Evolutionary conservation across 768 basidiomycete genomes (phyloP).

Genomic region (Rhizopogon roseolus): DNA sequence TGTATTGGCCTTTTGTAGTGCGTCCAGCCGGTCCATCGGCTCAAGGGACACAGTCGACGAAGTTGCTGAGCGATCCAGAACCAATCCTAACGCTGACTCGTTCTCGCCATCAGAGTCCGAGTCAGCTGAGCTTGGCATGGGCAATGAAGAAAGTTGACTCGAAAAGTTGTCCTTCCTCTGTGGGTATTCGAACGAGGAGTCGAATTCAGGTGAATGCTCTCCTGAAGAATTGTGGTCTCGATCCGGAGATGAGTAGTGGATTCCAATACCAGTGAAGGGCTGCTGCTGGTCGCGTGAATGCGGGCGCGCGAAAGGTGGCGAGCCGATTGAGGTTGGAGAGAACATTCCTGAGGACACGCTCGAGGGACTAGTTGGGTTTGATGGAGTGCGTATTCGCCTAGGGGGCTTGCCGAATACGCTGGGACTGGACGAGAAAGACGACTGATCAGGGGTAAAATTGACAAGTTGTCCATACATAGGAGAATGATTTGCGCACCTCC

Average conservation of each 20-base stretch:
- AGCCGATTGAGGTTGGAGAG: slow-evolving; percentile 44
- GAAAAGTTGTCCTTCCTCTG: slow-evolving; percentile 35
- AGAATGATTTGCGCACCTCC: slow-evolving; percentile 45
- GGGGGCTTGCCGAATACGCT: slow-evolving; percentile 39
- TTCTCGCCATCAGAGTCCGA: slow-evolving; percentile 52
- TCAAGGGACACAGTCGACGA: slow-evolving; percentile 70
- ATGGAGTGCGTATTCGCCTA: slow-evolving; percentile 59
- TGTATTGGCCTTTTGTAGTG: slow-evolving; percentile 63
- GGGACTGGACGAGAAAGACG: slow-evolving; percentile 32
- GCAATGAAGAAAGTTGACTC: slow-evolving; percentile 46
- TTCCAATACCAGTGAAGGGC: slow-evolving; percentile 34
- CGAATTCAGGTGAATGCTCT: slow-evolving; percentile 31
- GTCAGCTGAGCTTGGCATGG: slow-evolving; percentile 47
- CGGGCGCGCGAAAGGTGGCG: slow-evolving; percentile 50
- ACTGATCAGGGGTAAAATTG: slow-evolving; percentile 20
- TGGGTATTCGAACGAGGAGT: slow-evolving; percentile 34
- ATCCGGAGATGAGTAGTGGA: slow-evolving; percentile 39
- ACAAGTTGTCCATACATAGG: not conserved
- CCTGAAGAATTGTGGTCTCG: slow-evolving; percentile 28
- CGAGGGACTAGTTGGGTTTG: slow-evolving; percentile 53
- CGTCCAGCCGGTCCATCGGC: slow-evolving; percentile 67
- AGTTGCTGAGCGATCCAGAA: slow-evolving; percentile 53
- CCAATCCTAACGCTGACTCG: slow-evolving; percentile 47
- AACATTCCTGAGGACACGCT: slow-evolving; percentile 15
- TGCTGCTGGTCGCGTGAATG: slow-evolving; percentile 60